phyloP scores from a whole-genome alignment of 441 rosid species.

The Daphne laureola region DNA sequence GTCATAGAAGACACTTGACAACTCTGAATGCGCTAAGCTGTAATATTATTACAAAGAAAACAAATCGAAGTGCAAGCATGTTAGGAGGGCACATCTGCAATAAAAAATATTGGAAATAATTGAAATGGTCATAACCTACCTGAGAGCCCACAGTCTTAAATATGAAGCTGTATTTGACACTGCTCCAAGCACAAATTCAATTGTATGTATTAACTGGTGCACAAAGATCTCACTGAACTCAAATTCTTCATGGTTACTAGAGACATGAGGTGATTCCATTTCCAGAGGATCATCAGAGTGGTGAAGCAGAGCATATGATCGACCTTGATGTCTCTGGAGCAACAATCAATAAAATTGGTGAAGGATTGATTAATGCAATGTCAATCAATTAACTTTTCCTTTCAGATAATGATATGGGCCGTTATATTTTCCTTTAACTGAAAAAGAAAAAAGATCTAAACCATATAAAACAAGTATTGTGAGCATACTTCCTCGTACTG shows the following conservation, averaged over 20 bases:
- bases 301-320: constrained; percentile 23
- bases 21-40: constrained; percentile 41
- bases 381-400: background rate
- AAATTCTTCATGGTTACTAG: constrained; percentile 30
- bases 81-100: constrained; percentile 7
- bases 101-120: background rate
- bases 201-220: constrained; percentile 44
- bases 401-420: background rate
- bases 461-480: background rate
- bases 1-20: constrained; percentile 40
- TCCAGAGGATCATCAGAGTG: constrained; percentile 22
- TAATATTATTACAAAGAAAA: constrained; percentile 11
- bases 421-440: no score
- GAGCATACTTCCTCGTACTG: constrained; percentile 32
- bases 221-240: constrained; percentile 41
- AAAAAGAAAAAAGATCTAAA: background rate
- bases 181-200: constrained; percentile 42
- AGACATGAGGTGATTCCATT: constrained; percentile 18
- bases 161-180: constrained; percentile 48
- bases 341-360: constrained; percentile 1
- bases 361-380: background rate
- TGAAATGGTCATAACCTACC: constrained; percentile 18
- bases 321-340: constrained; percentile 31
- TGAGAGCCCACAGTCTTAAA: constrained; percentile 43
- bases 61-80: constrained; percentile 1